Base-by-base conservation (phyloP, 2,329 filamentous ascomycete genomes). In the Dactylellina sp. region DNA sequence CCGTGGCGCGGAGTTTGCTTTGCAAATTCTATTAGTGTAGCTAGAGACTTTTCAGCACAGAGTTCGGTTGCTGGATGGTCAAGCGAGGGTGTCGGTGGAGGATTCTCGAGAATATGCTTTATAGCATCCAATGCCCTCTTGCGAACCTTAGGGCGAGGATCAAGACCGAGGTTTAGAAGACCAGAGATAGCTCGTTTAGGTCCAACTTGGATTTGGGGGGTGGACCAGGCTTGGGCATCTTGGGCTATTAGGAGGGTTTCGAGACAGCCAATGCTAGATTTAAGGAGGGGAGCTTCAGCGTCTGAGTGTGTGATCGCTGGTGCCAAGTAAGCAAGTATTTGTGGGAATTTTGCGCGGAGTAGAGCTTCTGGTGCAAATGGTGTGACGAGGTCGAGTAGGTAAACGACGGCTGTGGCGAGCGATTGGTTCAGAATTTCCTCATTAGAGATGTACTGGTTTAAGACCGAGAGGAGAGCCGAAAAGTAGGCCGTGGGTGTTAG, bases 21-120 rank as follows among this genome's bases (percentile, higher is more conserved):
- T 1, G 91, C 88, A 59, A 96, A 85, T 75, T 93, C 89, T 77
- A 89, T 87, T 75, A 98, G 83, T 80, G 89, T 93, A 81, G 89
- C 88, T 82, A 97, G 85, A 20, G 92, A 92, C 24, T 91, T 93
- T 81, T 97, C 92, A 16, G 95, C 95, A 82, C 94, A 98, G 89
- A 98, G 94, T 80, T 97, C 93, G 50, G 94, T 91, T 24, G 93
- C 95, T 0, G 95, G 95, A 80, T 99, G 95, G 77, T 99, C 95
- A 74, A 97, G 83, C 2, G 92, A 93, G 0, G 95, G 95, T 76
- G 92, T 97, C 0, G 94, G 93, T 0, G 95, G 95, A 7, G 93
- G 91, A 75, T 89, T 90, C 81, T 89, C 89, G 68, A 99, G 86
- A 2, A 99, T 89, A 76, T 89, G 91, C 60, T 89, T 89, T 77